Conservation (phyloP, 116 monocot genomes). For the Iris pallida region DNA sequence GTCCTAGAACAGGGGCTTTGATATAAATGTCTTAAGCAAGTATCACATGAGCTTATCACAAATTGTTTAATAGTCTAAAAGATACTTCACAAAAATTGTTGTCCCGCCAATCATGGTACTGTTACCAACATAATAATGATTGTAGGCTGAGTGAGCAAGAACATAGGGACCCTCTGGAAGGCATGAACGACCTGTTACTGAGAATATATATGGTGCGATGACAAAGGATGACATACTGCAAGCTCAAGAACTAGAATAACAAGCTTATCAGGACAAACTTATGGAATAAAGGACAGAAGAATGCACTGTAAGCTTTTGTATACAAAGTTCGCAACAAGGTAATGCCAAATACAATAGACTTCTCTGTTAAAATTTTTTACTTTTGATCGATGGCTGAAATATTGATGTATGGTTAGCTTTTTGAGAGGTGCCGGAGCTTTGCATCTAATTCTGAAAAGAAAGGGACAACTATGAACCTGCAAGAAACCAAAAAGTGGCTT, state of each 20-base stretch:
- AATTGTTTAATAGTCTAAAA: too few relatives aligned
- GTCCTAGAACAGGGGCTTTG: too few relatives aligned
- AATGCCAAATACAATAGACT: conserved; percentile 1
- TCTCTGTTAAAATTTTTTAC: background rate
- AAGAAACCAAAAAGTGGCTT: conserved; percentile 86
- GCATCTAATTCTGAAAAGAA: conserved; percentile 66
- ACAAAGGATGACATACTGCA: conserved; percentile 42
- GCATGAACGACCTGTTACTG: conserved; percentile 47
- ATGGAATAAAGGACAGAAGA: conserved; percentile 83
- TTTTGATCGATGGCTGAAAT: background rate
- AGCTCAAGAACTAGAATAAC: conserved; percentile 62
- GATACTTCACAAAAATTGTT: too few relatives aligned
- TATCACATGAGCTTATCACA: too few relatives aligned
- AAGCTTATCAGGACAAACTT: conserved; percentile 62
- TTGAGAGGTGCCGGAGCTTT: conserved; percentile 71
- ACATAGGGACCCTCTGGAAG: conserved; percentile 27
- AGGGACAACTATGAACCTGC: conserved; percentile 49
- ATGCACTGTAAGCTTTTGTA: conserved; percentile 69
- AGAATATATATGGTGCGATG: conserved; percentile 53
- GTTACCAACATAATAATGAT: background rate
- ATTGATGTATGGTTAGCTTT: conserved; percentile 42
- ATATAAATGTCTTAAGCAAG: too few relatives aligned
- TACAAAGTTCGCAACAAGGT: conserved; percentile 93
- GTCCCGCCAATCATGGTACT: too few relatives aligned
- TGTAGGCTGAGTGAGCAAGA: conserved; percentile 32